Evolutionary conservation across 1,284 basidiomycete genomes (phyloP).

Genomic region (Ganoderma lucidum): DNA sequence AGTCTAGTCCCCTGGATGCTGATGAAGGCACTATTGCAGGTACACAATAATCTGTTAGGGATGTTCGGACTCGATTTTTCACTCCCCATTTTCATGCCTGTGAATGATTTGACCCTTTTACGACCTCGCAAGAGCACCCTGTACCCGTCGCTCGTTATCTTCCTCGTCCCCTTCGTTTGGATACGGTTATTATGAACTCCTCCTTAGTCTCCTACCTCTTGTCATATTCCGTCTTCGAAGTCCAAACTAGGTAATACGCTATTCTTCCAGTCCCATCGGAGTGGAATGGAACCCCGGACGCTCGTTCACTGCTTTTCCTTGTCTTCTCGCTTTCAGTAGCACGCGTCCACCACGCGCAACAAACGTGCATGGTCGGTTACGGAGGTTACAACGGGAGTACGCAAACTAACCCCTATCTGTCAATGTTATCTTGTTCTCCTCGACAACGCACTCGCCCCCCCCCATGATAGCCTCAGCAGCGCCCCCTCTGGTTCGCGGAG

Average conservation of each 20-base stretch:
- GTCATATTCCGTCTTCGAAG: conserved; percentile 9
- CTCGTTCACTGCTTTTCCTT: conserved; percentile 16
- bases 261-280: conserved; percentile 17
- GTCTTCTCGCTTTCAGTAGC: conserved; percentile 11
- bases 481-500: conserved; percentile 7
- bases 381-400: conserved; percentile 8
- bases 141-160: conserved; percentile 32
- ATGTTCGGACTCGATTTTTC: conserved; percentile 14
- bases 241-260: conserved; percentile 31
- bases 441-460: not conserved
- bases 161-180: conserved; percentile 36
- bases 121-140: conserved; percentile 29
- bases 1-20: not conserved
- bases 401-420: conserved; percentile 16
- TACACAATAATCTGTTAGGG: conserved; percentile 28
- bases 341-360: not conserved
- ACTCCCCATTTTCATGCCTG: conserved; percentile 21
- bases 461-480: not conserved
- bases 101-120: conserved; percentile 28
- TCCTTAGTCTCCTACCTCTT: conserved; percentile 24
- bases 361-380: conserved; percentile 7
- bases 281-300: conserved; percentile 22
- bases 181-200: conserved; percentile 33
- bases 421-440: conserved; percentile 20
- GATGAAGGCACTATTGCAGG: conserved; percentile 16